Percentiles rank a stretch among this genome's conserved stretches.
Evolutionary conservation across 2,329 filamentous ascomycete genomes (phyloP).

Genomic region (Xylariaceae sp.): DNA sequence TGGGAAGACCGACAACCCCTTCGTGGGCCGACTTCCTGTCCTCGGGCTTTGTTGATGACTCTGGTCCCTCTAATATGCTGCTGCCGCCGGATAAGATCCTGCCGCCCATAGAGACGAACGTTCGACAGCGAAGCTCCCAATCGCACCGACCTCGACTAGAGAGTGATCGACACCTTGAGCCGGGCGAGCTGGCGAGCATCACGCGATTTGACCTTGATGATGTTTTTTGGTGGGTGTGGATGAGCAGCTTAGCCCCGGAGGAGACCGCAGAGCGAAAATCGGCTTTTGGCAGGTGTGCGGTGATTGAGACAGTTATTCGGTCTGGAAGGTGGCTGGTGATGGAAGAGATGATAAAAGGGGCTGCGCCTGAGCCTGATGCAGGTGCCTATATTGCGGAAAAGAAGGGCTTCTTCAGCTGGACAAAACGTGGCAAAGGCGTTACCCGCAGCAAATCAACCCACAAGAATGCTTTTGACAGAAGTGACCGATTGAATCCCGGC

Average conservation of each 20-base stretch:
- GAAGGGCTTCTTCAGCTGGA: conserved; percentile 92
- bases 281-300: conserved; percentile 89
- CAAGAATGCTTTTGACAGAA: conserved; percentile 61
- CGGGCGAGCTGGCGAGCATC: conserved; percentile 94
- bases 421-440: conserved; percentile 66
- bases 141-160: conserved; percentile 79
- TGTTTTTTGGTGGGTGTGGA: conserved; percentile 99
- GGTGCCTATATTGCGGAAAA: conserved; percentile 94
- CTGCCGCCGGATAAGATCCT: conserved; percentile 92
- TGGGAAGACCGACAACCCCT: conserved; percentile 87
- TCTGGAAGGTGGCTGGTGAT: conserved; percentile 90
- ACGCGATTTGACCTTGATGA: conserved; percentile 86
- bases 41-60: conserved; percentile 84
- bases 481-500: conserved; percentile 49
- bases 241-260: conserved; percentile 90
- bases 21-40: conserved; percentile 99
- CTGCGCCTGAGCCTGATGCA: conserved; percentile 80
- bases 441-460: conserved; percentile 73
- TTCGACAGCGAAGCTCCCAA: conserved; percentile 82
- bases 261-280: conserved; percentile 86
- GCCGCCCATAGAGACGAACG: conserved; percentile 77
- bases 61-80: conserved; percentile 70
- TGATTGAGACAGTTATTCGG: conserved; percentile 85
- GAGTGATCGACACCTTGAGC: conserved; percentile 73
- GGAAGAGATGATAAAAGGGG: conserved; percentile 95